phyloP scores from a whole-genome alignment of 331 rosid genomes.

The Stylosanthes scabra region DNA sequence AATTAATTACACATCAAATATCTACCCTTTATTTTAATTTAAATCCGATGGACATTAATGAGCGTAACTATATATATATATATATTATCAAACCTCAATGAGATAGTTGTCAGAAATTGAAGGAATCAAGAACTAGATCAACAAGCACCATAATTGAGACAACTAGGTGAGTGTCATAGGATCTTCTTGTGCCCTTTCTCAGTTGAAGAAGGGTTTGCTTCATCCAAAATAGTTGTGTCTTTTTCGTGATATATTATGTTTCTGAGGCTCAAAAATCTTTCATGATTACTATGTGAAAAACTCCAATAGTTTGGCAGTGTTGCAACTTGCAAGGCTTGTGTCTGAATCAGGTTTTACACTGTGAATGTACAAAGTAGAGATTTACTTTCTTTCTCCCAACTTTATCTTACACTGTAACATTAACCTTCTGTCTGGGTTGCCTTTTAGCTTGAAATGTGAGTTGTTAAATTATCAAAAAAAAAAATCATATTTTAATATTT shows the following conservation, averaged over 20 bases:
- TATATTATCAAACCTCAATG: conserved; percentile 69
- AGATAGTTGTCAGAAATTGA: conserved; percentile 60
- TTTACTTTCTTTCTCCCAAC: too few species aligned
- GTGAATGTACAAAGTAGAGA: too few species aligned
- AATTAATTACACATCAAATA: too few species aligned
- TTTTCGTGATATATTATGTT: not conserved
- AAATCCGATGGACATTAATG: too few species aligned
- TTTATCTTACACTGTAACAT: too few species aligned
- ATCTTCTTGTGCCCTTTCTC: conserved; percentile 70
- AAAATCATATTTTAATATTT: too few species aligned
- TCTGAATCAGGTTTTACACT: too few species aligned
- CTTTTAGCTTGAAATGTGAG: too few species aligned
- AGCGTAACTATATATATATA: too few species aligned
- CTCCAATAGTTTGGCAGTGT: not conserved
- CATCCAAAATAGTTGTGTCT: not conserved
- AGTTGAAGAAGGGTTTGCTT: conserved; percentile 52
- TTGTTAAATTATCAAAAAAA: too few species aligned
- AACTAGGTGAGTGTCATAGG: conserved; percentile 42
- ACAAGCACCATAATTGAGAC: conserved; percentile 48
- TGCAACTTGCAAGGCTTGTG: not conserved
- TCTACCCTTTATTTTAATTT: too few species aligned
- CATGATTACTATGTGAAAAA: not conserved
- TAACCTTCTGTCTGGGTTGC: too few species aligned
- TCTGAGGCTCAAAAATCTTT: not conserved
- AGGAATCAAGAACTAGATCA: conserved; percentile 52